A percentile compares a stretch with the other conserved stretches of the same genome.
phyloP scores from a whole-genome alignment of 2,329 filamentous ascomycete species.

The Apiospora kogelbergensis region DNA sequence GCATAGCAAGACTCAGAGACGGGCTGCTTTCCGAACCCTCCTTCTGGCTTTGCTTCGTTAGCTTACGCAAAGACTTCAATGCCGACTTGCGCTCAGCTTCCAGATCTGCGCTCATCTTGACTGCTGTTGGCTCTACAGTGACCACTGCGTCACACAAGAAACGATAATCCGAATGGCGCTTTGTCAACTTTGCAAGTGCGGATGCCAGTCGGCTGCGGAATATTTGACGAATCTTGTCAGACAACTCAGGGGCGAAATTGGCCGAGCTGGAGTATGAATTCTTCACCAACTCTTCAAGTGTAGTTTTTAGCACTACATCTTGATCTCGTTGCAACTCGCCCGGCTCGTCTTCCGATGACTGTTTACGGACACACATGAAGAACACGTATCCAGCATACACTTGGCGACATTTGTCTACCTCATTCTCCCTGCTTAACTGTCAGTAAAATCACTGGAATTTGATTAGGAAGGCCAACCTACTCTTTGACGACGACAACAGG shows the following conservation, averaged over 20 bases:
- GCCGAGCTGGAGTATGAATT: slow-evolving; percentile 54
- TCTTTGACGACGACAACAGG: slow-evolving; percentile 38
- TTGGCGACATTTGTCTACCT: slow-evolving; percentile 45
- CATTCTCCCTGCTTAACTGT: slow-evolving; percentile 17
- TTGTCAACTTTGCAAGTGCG: slow-evolving; percentile 57
- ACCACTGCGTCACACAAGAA: slow-evolving; percentile 54
- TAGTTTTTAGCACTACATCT: slow-evolving; percentile 38
- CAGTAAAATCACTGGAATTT: not conserved
- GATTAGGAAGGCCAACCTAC: slow-evolving; percentile 32
- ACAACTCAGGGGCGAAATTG: slow-evolving; percentile 44
- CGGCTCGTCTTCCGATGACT: not conserved
- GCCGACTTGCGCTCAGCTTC: slow-evolving; percentile 53
- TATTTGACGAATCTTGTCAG: slow-evolving; percentile 52
- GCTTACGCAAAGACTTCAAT: slow-evolving; percentile 51
- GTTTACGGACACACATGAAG: slow-evolving; percentile 44
- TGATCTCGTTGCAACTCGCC: slow-evolving; percentile 27
- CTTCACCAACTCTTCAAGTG: slow-evolving; percentile 53
- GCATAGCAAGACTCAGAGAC: slow-evolving; percentile 66
- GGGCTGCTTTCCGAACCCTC: slow-evolving; percentile 41
- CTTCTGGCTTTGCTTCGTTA: slow-evolving; percentile 43
- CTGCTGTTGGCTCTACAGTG: slow-evolving; percentile 51
- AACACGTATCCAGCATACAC: slow-evolving; percentile 56
- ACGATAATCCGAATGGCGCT: slow-evolving; percentile 51
- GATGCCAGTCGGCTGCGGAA: slow-evolving; percentile 58
- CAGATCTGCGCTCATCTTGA: slow-evolving; percentile 56